These are phyloP conservation scores for Coniochaeta ligniaria DNA, from an alignment of 2,329 filamentous ascomycete species.

Conservation along the genomic window DNA sequence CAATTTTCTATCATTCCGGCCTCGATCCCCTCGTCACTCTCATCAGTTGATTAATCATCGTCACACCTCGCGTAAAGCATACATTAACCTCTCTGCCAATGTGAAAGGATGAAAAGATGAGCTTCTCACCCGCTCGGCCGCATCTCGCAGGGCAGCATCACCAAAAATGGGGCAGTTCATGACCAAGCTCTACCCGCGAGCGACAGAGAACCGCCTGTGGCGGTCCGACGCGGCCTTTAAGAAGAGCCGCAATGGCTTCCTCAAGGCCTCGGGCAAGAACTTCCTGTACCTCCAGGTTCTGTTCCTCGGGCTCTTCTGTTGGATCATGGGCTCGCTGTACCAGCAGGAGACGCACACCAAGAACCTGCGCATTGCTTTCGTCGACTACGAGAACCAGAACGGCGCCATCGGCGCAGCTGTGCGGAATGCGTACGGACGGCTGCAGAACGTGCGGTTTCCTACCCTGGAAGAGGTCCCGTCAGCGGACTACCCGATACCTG, in stretches of 20 bases:
- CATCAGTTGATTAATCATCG: too few species aligned
- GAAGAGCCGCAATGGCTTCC: constrained; percentile 6
- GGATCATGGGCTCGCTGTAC: constrained; percentile 28
- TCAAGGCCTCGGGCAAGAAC: constrained; percentile 16
- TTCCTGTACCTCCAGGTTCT: constrained; percentile 27
- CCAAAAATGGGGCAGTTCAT: background rate
- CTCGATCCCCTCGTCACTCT: too few species aligned
- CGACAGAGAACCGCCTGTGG: constrained; percentile 2
- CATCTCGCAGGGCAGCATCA: background rate
- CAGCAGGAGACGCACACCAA: constrained; percentile 21
- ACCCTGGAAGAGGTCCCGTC: constrained; percentile 17
- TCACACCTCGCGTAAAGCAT: background rate
- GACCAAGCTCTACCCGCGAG: constrained; percentile 4
- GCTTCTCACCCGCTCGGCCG: background rate
- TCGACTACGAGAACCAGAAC: constrained; percentile 27
- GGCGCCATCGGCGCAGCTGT: constrained; percentile 24
- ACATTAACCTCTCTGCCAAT: background rate
- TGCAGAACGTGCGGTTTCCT: constrained; percentile 20
- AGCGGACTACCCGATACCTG: constrained; percentile 12
- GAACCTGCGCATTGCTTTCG: constrained; percentile 24
- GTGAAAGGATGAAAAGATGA: background rate
- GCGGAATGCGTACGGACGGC: constrained; percentile 19
- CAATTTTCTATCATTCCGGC: too few species aligned
- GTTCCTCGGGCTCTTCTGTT: constrained; percentile 26
- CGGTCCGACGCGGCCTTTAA: constrained; percentile 1